Evolutionary conservation across 1,284 basidiomycete genomes (phyloP).

Genomic region (Coriolopsis trogii): DNA sequence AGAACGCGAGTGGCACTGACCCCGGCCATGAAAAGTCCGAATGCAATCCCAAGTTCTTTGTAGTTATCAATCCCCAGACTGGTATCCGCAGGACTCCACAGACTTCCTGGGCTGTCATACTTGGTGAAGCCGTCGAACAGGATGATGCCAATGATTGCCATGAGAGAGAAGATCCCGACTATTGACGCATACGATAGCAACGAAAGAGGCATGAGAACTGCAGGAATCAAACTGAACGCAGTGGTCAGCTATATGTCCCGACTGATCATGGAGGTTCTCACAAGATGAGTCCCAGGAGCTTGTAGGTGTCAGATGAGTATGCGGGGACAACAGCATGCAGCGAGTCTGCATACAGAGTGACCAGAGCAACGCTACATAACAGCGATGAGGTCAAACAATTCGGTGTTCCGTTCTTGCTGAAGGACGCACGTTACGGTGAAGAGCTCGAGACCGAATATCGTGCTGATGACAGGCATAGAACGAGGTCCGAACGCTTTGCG

Average conservation of each 20-base stretch:
- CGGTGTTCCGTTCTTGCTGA: no score
- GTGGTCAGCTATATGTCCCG: not conserved
- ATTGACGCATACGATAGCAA: conserved; percentile 87
- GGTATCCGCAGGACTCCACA: conserved; percentile 78
- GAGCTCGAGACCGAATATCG: conserved; percentile 83
- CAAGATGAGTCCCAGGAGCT: conserved; percentile 75
- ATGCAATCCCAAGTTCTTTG: conserved; percentile 72
- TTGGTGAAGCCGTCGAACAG: conserved; percentile 87
- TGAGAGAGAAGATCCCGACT: conserved; percentile 79
- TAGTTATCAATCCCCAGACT: conserved; percentile 58
- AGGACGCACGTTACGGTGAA: conserved; percentile 72
- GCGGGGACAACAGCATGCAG: conserved; percentile 72
- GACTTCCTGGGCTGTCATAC: conserved; percentile 77
- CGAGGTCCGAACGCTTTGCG: conserved; percentile 82
- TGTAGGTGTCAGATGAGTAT: conserved; percentile 74
- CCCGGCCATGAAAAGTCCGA: conserved; percentile 95
- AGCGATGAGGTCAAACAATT: no score
- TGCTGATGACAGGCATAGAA: conserved; percentile 68
- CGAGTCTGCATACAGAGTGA: conserved; percentile 88
- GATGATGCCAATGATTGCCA: conserved; percentile 80
- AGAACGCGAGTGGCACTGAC: conserved; percentile 55
- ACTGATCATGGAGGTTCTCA: conserved; percentile 37
- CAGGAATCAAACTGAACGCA: conserved; percentile 70
- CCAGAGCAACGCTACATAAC: conserved; percentile 77
- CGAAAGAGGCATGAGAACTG: conserved; percentile 82